Evolutionary conservation across 2,329 filamentous ascomycete genomes (phyloP).

Genomic region (Cladosporium sp.): DNA sequence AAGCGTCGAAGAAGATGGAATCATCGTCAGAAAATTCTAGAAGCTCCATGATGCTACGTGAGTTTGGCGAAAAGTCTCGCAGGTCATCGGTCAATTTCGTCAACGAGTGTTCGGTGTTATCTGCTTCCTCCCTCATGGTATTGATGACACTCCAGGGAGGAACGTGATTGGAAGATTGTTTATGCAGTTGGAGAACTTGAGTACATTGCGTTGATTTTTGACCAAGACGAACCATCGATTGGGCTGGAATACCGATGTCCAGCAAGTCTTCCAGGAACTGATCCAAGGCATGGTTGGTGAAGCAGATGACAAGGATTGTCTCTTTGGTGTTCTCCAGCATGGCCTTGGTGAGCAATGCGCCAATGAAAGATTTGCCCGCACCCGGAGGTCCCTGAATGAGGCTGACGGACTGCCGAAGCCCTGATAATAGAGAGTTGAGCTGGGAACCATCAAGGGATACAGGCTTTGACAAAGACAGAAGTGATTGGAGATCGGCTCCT

Average conservation of each 20-base stretch:
- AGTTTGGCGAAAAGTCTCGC: slow-evolving; percentile 19
- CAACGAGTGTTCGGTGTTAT: not conserved
- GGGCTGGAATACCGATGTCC: slow-evolving; percentile 42
- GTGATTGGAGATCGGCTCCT: slow-evolving; percentile 27
- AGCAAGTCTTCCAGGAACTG: slow-evolving; percentile 59
- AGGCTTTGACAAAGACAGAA: slow-evolving; percentile 28
- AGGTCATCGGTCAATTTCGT: not conserved
- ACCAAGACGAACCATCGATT: slow-evolving; percentile 58
- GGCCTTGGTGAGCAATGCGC: slow-evolving; percentile 44
- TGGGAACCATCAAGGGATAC: slow-evolving; percentile 53
- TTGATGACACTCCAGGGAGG: slow-evolving; percentile 26
- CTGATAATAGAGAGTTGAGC: slow-evolving; percentile 51
- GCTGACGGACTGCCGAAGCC: slow-evolving; percentile 52
- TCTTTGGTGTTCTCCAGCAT: slow-evolving; percentile 49
- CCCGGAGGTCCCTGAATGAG: slow-evolving; percentile 69
- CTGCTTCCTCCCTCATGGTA: slow-evolving; percentile 9
- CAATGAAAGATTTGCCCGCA: slow-evolving; percentile 66
- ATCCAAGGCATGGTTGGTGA: slow-evolving; percentile 53
- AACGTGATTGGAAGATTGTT: slow-evolving; percentile 41
- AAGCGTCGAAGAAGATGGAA: slow-evolving; percentile 52
- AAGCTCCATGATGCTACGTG: slow-evolving; percentile 35
- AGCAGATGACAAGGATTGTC: slow-evolving; percentile 56
- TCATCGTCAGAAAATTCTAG: slow-evolving; percentile 53
- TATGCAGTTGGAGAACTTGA: slow-evolving; percentile 43
- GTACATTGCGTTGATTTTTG: slow-evolving; percentile 49